phyloP scores from a whole-genome alignment of 495 filamentous ascomycete species.

The Xylaria telfairii region DNA sequence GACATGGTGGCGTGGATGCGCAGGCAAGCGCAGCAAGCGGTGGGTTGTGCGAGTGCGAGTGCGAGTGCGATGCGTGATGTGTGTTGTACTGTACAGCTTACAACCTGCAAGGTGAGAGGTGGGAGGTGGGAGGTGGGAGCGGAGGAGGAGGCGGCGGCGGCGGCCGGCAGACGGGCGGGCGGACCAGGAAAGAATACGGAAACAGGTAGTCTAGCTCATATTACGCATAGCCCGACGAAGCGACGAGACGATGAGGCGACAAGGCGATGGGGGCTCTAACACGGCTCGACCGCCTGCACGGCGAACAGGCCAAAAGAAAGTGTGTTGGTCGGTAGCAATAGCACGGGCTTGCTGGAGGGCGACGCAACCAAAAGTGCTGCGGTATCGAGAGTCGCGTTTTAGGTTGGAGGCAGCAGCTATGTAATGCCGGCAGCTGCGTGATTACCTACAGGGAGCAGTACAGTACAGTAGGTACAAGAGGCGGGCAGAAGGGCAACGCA shows the following conservation, averaged over 20 bases:
- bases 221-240: constrained; percentile 29
- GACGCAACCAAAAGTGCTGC: constrained; percentile 1
- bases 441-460: constrained; percentile 10
- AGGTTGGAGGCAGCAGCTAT: constrained; percentile 17
- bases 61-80: neutral
- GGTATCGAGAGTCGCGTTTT: constrained; percentile 24
- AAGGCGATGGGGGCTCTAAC: constrained; percentile 23
- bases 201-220: constrained; percentile 32
- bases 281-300: constrained; percentile 39
- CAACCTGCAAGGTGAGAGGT: neutral
- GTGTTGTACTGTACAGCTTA: neutral
- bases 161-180: constrained; percentile 1
- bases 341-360: neutral
- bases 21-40: constrained; percentile 44
- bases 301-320: constrained; percentile 36
- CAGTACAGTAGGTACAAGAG: no score
- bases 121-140: constrained; percentile 1
- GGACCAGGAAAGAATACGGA: constrained; percentile 9
- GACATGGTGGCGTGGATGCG: constrained; percentile 52
- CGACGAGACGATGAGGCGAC: neutral
- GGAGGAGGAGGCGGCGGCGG: no score
- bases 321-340: constrained; percentile 28
- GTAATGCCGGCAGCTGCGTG: neutral
- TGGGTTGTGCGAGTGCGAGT: neutral
- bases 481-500: constrained; percentile 28